A percentile compares a stretch with the other conserved stretches of the same genome.
Evolutionary conservation across 495 filamentous ascomycete species (phyloP).

Genomic region (Aspergillus sparsus): DNA sequence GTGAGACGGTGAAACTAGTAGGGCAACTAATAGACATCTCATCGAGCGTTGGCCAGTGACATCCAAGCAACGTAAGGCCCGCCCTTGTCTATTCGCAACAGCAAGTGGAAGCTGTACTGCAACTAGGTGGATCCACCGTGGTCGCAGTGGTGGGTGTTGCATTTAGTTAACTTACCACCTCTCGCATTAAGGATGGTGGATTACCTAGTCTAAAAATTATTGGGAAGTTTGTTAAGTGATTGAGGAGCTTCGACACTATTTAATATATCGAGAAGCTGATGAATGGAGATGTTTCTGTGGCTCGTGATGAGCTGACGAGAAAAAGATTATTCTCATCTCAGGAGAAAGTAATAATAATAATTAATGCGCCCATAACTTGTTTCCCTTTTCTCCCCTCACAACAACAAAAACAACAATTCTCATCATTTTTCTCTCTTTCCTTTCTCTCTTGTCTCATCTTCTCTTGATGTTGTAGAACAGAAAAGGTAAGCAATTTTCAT

Average conservation of each 20-base stretch:
- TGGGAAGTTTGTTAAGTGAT: not conserved
- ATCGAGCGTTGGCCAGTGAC: conserved; percentile 19
- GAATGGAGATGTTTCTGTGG: conserved; percentile 1
- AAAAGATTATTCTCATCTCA: not conserved
- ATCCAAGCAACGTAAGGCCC: conserved; percentile 24
- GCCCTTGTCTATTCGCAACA: conserved; percentile 29
- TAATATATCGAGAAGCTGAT: conserved; percentile 3
- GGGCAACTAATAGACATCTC: conserved; percentile 3
- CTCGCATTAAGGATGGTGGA: not conserved
- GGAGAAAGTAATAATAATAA: no score
- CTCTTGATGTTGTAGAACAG: not conserved
- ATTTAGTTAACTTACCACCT: not conserved
- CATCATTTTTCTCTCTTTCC: conserved; percentile 5
- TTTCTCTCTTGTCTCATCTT: no score
- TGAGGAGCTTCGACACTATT: not conserved
- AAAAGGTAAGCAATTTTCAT: not conserved
- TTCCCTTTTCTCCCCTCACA: not conserved
- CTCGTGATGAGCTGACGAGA: not conserved
- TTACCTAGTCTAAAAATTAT: not conserved
- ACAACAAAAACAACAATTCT: conserved; percentile 2
- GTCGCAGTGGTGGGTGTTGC: conserved; percentile 2
- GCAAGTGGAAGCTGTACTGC: conserved; percentile 9
- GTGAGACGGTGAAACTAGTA: conserved; percentile 21
- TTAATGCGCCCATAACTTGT: no score
- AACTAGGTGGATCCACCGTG: conserved; percentile 5